phyloP scores from a whole-genome alignment of 2,329 filamentous ascomycete genomes.

The Trichoderma arundinaceum region DNA sequence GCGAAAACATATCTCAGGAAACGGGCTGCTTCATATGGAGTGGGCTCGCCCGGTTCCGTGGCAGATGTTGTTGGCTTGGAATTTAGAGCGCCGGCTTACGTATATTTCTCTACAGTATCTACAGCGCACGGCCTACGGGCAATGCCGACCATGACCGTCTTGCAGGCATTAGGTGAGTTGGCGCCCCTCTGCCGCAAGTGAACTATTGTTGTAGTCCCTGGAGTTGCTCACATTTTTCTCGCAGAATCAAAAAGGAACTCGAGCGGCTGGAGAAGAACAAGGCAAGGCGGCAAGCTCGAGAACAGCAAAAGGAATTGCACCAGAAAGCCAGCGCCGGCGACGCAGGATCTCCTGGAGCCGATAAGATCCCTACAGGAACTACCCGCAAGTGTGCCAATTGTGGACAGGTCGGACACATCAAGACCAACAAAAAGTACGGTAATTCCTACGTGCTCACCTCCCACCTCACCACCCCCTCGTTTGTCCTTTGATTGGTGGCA shows the following conservation, averaged over 20 bases:
- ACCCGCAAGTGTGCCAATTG: conserved; percentile 97
- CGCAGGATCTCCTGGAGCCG: conserved; percentile 55
- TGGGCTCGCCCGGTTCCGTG: conserved; percentile 41
- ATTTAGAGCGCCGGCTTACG: conserved; percentile 47
- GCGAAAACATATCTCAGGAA: conserved; percentile 31
- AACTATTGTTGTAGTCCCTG: background rate
- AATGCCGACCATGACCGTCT: conserved; percentile 59
- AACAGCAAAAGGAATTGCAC: conserved; percentile 79
- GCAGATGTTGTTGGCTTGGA: conserved; percentile 45
- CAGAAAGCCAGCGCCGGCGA: conserved; percentile 53
- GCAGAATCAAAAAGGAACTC: conserved; percentile 66
- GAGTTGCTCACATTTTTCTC: conserved; percentile 1
- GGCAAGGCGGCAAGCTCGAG: conserved; percentile 85
- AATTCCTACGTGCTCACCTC: conserved; percentile 35
- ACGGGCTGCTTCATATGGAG: conserved; percentile 34
- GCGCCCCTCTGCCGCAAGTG: background rate
- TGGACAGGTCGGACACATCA: conserved; percentile 95
- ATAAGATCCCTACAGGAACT: conserved; percentile 67
- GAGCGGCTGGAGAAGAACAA: conserved; percentile 88
- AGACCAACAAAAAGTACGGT: conserved; percentile 95
- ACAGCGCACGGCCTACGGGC: conserved; percentile 55
- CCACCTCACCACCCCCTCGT: conserved; percentile 40
- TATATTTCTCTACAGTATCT: conserved; percentile 52
- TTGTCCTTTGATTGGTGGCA: conserved; percentile 45
- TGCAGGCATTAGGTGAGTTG: conserved; percentile 49